These are phyloP conservation scores for Tetrahymena elliotti DNA, from an alignment of 73 alveolate genomes.

Conservation along the genomic window DNA sequence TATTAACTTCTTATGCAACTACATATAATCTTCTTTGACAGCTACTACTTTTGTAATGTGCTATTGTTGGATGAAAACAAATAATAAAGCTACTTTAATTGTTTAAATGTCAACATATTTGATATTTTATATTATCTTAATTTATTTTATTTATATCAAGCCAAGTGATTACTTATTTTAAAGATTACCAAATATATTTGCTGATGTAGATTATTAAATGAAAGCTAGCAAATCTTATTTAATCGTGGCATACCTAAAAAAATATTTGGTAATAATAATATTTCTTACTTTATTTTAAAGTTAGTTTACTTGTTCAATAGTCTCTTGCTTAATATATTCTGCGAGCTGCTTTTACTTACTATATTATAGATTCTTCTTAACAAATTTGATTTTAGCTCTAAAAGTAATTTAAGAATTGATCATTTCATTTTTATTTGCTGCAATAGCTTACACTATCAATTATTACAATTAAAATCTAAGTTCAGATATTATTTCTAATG, in stretches of 20 bases:
- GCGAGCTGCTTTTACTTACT: not conserved
- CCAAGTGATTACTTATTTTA: not conserved
- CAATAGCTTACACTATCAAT: not conserved
- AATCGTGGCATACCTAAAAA: not conserved
- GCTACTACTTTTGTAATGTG: not conserved
- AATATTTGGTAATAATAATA: too few relatives aligned
- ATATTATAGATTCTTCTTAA: not conserved
- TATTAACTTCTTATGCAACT: not conserved
- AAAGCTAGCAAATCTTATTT: not conserved
- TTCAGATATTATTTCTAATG: not conserved
- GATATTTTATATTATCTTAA: not conserved
- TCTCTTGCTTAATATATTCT: not conserved
- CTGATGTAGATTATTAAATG: not conserved
- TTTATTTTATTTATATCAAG: too few relatives aligned
- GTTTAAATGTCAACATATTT: not conserved
- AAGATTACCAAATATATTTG: not conserved
- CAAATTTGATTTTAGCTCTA: too few relatives aligned
- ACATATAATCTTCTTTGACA: not conserved
- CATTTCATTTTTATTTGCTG: not conserved
- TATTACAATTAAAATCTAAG: not conserved
- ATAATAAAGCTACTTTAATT: too few relatives aligned
- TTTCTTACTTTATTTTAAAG: not conserved
- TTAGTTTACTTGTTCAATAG: not conserved
- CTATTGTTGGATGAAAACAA: not conserved
- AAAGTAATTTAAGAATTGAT: not conserved